These are phyloP conservation scores for Phytophthora megakarya DNA, from an alignment of 352 stramenopile species.

Conservation along the genomic window DNA sequence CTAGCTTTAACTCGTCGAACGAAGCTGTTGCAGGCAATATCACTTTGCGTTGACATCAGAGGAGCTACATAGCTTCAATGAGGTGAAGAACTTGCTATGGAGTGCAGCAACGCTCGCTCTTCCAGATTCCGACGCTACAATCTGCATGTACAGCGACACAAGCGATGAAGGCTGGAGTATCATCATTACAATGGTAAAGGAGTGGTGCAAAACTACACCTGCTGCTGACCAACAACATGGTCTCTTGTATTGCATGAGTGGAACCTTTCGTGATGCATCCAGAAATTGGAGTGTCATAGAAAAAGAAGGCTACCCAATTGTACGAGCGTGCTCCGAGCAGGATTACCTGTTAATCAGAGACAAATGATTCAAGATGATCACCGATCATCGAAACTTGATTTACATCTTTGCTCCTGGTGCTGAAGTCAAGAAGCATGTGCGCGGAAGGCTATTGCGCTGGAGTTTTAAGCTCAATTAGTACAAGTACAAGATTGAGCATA, in stretches of 20 bases:
- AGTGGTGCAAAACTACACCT: background rate
- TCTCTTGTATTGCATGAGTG: constrained; percentile 7
- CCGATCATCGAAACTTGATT: constrained; percentile 5
- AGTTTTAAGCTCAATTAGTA: constrained; percentile 4
- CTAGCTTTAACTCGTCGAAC: too few species aligned
- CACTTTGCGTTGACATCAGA: background rate
- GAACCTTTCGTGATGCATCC: background rate
- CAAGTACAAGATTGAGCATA: constrained; percentile 5
- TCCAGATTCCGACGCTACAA: background rate
- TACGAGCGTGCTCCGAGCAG: background rate
- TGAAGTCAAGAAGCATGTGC: constrained; percentile 9
- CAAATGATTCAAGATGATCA: constrained; percentile 5
- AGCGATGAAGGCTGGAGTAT: background rate
- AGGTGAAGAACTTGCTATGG: background rate
- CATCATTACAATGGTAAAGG: background rate
- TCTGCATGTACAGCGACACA: background rate
- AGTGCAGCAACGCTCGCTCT: background rate
- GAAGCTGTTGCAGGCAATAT: background rate
- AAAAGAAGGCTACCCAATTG: constrained; percentile 7
- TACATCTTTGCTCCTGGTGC: constrained; percentile 2
- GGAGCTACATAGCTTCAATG: background rate
- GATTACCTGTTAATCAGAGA: constrained; percentile 8
- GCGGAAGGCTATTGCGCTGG: constrained; percentile 1
- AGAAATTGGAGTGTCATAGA: constrained; percentile 6
- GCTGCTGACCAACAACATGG: background rate